Evolutionary conservation across 441 rosid species (phyloP).

Genomic region (California macrophylla): DNA sequence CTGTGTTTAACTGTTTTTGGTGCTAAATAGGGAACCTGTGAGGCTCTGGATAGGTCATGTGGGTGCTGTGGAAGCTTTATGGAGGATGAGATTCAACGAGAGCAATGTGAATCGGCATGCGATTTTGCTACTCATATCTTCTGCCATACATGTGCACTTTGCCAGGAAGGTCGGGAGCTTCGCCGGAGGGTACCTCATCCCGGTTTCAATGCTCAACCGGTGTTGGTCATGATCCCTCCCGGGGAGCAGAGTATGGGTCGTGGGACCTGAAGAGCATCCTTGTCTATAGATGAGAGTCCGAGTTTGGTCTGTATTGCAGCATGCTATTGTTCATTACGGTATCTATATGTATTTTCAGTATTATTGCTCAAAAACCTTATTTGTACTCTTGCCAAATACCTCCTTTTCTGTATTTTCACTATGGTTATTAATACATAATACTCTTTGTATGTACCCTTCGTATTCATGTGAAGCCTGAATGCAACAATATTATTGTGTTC

Average conservation of each 20-base stretch:
- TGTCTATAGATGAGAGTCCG: neutral
- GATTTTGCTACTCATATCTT: constrained; percentile 66
- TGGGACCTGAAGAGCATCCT: constrained; percentile 20
- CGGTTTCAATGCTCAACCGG: constrained; percentile 61
- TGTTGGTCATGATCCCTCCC: constrained; percentile 69
- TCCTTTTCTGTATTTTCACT: neutral
- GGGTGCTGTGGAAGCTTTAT: constrained; percentile 73
- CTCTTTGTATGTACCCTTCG: too few species aligned
- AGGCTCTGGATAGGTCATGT: constrained; percentile 67
- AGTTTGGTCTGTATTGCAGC: neutral
- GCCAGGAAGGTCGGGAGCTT: constrained; percentile 94
- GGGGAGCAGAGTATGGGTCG: constrained; percentile 75
- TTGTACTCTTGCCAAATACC: neutral
- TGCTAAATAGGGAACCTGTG: constrained; percentile 63
- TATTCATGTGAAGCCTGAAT: too few species aligned
- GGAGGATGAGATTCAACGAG: constrained; percentile 64
- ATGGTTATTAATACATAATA: too few species aligned
- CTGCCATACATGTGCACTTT: constrained; percentile 79
- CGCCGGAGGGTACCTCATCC: constrained; percentile 85
- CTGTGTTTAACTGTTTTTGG: constrained; percentile 3
- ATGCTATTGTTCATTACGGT: neutral
- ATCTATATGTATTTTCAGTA: neutral
- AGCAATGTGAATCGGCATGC: constrained; percentile 64
- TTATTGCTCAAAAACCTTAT: neutral
- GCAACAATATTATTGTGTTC: too few species aligned